Evolutionary conservation across 2,329 filamentous ascomycete species (phyloP).

Genomic region (Aspergillus udagawae): DNA sequence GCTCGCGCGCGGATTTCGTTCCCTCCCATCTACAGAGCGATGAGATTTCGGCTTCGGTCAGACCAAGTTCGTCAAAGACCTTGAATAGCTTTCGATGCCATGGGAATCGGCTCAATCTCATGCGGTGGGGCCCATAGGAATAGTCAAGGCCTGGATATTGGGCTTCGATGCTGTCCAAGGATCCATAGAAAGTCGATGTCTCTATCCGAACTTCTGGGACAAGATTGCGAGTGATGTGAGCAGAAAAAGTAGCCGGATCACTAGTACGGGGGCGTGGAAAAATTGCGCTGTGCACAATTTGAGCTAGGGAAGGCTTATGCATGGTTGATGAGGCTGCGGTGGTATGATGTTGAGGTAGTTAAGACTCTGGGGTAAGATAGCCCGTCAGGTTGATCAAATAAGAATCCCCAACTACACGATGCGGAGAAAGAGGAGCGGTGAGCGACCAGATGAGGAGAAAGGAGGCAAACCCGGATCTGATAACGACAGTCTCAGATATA

Average conservation of each 20-base stretch:
- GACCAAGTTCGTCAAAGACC: slow-evolving; percentile 55
- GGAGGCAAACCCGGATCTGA: not conserved
- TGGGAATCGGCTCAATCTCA: slow-evolving; percentile 58
- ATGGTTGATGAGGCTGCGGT: slow-evolving; percentile 36
- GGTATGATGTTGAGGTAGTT: not conserved
- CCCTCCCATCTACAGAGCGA: slow-evolving; percentile 59
- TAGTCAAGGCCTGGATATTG: slow-evolving; percentile 66
- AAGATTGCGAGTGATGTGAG: slow-evolving; percentile 58
- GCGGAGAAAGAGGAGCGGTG: not conserved
- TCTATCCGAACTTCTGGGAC: slow-evolving; percentile 63
- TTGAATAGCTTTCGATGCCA: slow-evolving; percentile 59
- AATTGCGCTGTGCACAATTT: slow-evolving; percentile 56
- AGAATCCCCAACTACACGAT: not conserved
- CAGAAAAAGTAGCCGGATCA: slow-evolving; percentile 57
- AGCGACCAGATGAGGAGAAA: not conserved
- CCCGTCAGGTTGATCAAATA: slow-evolving; percentile 1
- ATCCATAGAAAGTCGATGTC: slow-evolving; percentile 61
- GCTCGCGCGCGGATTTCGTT: slow-evolving; percentile 45
- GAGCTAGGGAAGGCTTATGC: slow-evolving; percentile 57
- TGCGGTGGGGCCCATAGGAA: slow-evolving; percentile 57
- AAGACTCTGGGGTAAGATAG: not conserved
- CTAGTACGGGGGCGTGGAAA: slow-evolving; percentile 54
- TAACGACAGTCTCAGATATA: not conserved
- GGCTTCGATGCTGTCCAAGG: slow-evolving; percentile 61
- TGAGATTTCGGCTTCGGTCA: slow-evolving; percentile 58